phyloP scores from a whole-genome alignment of 495 filamentous ascomycete species.

The Rhypophila decipiens region DNA sequence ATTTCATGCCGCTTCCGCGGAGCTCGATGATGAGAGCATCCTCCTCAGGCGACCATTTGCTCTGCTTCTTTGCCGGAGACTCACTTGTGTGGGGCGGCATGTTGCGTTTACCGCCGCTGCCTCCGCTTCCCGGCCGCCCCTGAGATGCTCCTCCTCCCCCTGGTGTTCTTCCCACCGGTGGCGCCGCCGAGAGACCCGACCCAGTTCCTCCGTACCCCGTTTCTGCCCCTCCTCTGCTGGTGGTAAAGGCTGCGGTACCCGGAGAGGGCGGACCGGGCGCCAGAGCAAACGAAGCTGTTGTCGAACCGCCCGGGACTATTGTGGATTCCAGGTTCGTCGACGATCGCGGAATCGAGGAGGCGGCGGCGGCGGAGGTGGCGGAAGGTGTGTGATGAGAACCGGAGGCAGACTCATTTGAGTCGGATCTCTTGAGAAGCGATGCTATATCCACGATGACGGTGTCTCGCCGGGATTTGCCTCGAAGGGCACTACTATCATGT shows the following conservation, averaged over 20 bases:
- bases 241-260: conserved; percentile 5
- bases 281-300: conserved; percentile 14
- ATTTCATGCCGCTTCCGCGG: conserved; percentile 86
- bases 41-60: conserved; percentile 92
- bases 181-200: background rate
- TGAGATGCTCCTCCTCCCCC: conserved; percentile 6
- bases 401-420: conserved; percentile 71
- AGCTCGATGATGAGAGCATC: conserved; percentile 85
- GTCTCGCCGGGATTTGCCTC: conserved; percentile 27
- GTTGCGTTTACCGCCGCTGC: conserved; percentile 33
- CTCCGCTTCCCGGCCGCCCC: conserved; percentile 20
- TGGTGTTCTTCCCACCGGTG: background rate
- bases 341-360: conserved; percentile 19
- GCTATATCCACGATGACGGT: conserved; percentile 86
- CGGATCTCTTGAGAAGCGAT: conserved; percentile 68
- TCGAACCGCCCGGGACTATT: conserved; percentile 12
- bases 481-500: conserved; percentile 17
- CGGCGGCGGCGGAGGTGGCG: conserved; percentile 40
- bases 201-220: background rate
- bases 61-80: conserved; percentile 87
- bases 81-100: conserved; percentile 54
- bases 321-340: conserved; percentile 29
- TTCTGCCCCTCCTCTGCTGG: conserved; percentile 2
- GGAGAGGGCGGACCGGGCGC: conserved; percentile 18
- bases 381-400: conserved; percentile 47